Conservation (phyloP, 1,284 basidiomycete genomes). For the Macrocybe sp. region DNA sequence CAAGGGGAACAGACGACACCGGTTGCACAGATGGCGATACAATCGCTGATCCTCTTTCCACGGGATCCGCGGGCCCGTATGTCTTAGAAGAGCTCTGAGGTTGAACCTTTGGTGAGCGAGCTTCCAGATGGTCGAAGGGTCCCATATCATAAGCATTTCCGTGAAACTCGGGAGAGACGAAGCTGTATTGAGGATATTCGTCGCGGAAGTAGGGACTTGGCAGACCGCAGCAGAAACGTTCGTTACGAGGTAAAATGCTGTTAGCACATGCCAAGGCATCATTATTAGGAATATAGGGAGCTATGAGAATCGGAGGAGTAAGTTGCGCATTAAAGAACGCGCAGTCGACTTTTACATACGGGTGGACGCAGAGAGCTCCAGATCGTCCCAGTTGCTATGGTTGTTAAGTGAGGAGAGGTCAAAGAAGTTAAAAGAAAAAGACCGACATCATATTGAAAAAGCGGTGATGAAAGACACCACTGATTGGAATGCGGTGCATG, state of each 20-base stretch:
- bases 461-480: background rate
- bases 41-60: no score
- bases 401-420: background rate
- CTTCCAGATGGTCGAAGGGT: no score
- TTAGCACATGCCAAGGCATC: background rate
- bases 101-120: no score
- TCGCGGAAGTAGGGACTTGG: background rate
- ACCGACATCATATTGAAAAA: background rate
- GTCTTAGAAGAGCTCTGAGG: no score
- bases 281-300: constrained; percentile 1
- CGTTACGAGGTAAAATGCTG: background rate
- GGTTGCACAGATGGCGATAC: no score
- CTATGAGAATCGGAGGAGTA: background rate
- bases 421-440: background rate
- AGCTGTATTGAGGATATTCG: background rate
- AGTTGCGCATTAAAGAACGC: background rate
- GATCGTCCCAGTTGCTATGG: background rate
- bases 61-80: no score
- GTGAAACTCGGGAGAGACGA: no score
- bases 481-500: background rate
- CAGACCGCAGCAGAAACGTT: background rate
- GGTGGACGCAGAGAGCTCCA: background rate
- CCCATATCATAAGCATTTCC: no score
- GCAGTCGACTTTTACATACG: background rate
- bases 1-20: no score